Evolutionary conservation across 257 asterid genomes (phyloP), one percentile per base, ranked within the genome.

Genomic region (Knoxia roxburghii): DNA sequence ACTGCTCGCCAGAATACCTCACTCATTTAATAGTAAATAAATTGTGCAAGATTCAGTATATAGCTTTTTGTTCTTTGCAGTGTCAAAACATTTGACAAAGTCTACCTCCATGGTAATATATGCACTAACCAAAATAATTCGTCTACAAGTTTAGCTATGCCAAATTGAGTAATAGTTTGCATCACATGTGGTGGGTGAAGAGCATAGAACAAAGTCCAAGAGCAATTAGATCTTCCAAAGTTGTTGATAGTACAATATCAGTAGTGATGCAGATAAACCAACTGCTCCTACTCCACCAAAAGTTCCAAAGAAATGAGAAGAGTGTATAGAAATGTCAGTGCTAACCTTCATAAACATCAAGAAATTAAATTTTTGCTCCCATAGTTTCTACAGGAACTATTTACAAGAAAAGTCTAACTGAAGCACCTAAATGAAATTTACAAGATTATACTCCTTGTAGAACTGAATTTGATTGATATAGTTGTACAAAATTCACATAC

Each of bases 281-380:
- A 98, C 97, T 68, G 86, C 91, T 58, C 96, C 99, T 52, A 94
- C 80, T 68, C 98, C 96, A 58, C 99, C 96, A 70, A 79, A 87
- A 75, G 96, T 82, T 45, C 84, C 88, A 80, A 94, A 60, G 71
- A 91, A 81, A 96, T 94, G 95, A 76, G 74, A 72, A 74, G 74
- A 59, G 65, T 40, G 10, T n/a, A 27, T 61, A 64, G 65, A 73
- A 58, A 45, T 48, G 51, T 45, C 61, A 69, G 57, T 56, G 53
- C 69, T 57, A 67, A 70, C 65, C 52, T 9, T 14, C 29, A 57
- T 32, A 30, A 73, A 20, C 33, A 64, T 45, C 53, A 26, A 45
- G 3, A 5, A 64, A 30, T 27, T 64, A 0, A 33, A 60, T 7
- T 15, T 5, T 7, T 20, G 5, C 14, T 35, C 6, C 43, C 49